Percentiles rank a stretch among this genome's conserved stretches.
These are phyloP conservation scores for Penicillium lagena DNA, from an alignment of 495 filamentous ascomycete genomes.

Conservation along the genomic window DNA sequence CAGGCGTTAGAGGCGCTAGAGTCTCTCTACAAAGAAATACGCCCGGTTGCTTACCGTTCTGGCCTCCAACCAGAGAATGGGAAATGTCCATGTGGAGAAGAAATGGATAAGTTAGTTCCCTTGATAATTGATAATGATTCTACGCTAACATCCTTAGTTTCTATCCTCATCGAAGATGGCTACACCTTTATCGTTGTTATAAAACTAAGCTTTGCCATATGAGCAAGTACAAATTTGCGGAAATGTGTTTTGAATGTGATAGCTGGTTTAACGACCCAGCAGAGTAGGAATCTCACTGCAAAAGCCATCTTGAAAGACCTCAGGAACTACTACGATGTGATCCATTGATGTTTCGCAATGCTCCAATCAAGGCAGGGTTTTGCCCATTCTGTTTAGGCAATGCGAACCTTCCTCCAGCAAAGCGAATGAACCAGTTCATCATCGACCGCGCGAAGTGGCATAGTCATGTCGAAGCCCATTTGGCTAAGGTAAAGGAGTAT, in stretches of 20 bases:
- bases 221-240: constrained; percentile 1
- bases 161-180: constrained; percentile 2
- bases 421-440: too few species aligned
- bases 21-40: constrained; percentile 2
- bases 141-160: constrained; percentile 2
- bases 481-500: too few species aligned
- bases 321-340: too few species aligned
- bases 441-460: too few species aligned
- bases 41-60: constrained; percentile 2
- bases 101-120: not conserved
- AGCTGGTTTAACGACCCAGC: constrained; percentile 4
- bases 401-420: too few species aligned
- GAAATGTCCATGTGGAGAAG: constrained; percentile 4
- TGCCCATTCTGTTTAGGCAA: too few species aligned
- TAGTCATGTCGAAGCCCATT: too few species aligned
- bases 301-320: too few species aligned
- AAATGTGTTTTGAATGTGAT: constrained; percentile 10
- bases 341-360: too few species aligned
- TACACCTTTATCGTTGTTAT: constrained; percentile 11
- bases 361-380: too few species aligned
- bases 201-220: not conserved
- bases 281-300: not conserved
- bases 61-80: constrained; percentile 1
- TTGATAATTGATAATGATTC: not conserved
- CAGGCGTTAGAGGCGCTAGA: constrained; percentile 3